Evolutionary conservation across 495 filamentous ascomycete species (phyloP).

Genomic region (Lepidopterella palustris): DNA sequence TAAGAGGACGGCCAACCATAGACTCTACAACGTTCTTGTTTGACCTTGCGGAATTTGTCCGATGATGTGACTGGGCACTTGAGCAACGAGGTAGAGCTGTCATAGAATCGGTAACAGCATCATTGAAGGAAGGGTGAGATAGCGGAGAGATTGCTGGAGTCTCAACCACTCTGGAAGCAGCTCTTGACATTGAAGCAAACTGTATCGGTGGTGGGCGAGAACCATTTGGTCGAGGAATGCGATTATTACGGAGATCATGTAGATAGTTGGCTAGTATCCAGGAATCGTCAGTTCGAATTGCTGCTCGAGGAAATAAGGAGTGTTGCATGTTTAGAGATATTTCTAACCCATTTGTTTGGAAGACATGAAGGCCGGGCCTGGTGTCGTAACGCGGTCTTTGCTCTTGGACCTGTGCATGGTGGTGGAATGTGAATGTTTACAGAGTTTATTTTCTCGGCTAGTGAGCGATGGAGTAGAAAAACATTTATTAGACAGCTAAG

Average conservation of each 20-base stretch:
- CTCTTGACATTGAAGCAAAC: conserved; percentile 71
- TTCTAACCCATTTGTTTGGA: conserved; percentile 76
- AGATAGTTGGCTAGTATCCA: conserved; percentile 63
- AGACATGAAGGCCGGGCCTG: conserved; percentile 76
- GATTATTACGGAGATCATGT: conserved; percentile 70
- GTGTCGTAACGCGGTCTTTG: conserved; percentile 37
- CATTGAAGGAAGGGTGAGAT: conserved; percentile 19
- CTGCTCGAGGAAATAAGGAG: conserved; percentile 8
- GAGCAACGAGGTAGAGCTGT: neutral
- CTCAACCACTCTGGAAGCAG: conserved; percentile 18
- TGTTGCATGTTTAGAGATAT: conserved; percentile 29
- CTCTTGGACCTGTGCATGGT: conserved; percentile 28
- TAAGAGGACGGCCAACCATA: conserved; percentile 21
- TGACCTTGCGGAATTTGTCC: conserved; percentile 21
- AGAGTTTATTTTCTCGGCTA: conserved; percentile 36
- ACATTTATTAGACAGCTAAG: conserved; percentile 18
- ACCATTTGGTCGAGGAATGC: conserved; percentile 50
- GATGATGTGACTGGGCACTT: conserved; percentile 9
- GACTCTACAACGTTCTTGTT: conserved; percentile 21
- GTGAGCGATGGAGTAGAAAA: conserved; percentile 57
- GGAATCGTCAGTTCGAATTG: conserved; percentile 29
- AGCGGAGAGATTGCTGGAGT: conserved; percentile 18
- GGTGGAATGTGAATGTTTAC: conserved; percentile 20
- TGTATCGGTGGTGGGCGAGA: conserved; percentile 40
- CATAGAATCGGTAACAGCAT: conserved; percentile 2